These are phyloP conservation scores for Vigna angularis DNA, from an alignment of 306 rosid genomes.

Conservation along the genomic window DNA sequence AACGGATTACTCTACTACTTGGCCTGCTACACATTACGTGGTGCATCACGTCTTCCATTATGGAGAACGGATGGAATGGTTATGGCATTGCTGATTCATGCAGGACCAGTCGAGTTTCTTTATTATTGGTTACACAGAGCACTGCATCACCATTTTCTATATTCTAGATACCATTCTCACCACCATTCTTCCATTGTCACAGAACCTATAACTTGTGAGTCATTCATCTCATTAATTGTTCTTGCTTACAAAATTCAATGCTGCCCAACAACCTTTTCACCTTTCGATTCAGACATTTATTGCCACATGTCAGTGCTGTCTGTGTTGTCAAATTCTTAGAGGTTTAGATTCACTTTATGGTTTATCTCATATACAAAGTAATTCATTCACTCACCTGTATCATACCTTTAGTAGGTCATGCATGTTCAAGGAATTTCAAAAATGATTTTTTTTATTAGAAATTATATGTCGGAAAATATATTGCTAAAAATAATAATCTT, in stretches of 20 bases:
- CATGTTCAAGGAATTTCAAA: too few relatives aligned
- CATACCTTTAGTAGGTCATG: background rate
- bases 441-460: too few relatives aligned
- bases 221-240: background rate
- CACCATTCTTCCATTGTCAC: constrained; percentile 61
- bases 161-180: constrained; percentile 74
- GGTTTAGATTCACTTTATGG: background rate
- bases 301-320: background rate
- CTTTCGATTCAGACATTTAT: background rate
- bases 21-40: background rate
- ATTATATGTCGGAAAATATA: too few relatives aligned
- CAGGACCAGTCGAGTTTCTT: constrained; percentile 71
- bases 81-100: constrained; percentile 51
- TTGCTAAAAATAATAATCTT: too few relatives aligned
- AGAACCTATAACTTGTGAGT: constrained; percentile 57
- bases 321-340: background rate
- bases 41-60: constrained; percentile 45
- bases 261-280: background rate
- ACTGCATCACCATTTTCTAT: constrained; percentile 76
- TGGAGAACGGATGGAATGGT: constrained; percentile 68
- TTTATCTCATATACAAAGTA: background rate
- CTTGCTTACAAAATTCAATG: background rate
- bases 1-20: constrained; percentile 54
- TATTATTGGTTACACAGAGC: constrained; percentile 87
- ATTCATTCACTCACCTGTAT: too few relatives aligned